A percentile compares a stretch with the other conserved stretches of the same genome.
Evolutionary conservation across 768 basidiomycete genomes (phyloP).

Genomic region (Porphyrellus cyaneotinctus): DNA sequence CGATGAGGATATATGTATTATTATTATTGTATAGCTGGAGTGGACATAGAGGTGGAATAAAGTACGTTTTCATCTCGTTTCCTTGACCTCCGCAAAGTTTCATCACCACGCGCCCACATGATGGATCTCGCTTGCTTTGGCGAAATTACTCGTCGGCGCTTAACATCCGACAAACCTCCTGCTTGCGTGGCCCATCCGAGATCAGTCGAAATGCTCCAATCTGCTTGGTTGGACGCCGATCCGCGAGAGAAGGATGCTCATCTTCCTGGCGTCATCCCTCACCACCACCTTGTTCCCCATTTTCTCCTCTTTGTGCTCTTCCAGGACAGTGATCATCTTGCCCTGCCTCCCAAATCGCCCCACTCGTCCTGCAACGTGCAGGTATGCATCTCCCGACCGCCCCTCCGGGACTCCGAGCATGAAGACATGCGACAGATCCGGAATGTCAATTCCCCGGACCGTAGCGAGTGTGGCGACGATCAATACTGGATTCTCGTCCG

Average conservation of each 20-base stretch:
- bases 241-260: constrained; percentile 43
- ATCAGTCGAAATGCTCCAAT: constrained; percentile 48
- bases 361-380: constrained; percentile 72
- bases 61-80: constrained; percentile 1
- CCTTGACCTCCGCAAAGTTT: constrained; percentile 19
- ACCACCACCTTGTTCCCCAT: constrained; percentile 25
- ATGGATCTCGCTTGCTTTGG: background rate
- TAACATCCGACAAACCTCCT: background rate
- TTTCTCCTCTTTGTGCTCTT: constrained; percentile 32
- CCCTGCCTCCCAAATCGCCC: constrained; percentile 66
- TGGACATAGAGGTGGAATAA: constrained; percentile 5
- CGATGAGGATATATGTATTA: background rate
- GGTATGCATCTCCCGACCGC: constrained; percentile 53
- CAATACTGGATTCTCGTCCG: constrained; percentile 52
- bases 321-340: constrained; percentile 62
- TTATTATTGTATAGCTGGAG: background rate
- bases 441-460: constrained; percentile 70
- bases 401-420: constrained; percentile 58
- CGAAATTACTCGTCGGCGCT: background rate
- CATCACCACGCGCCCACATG: background rate
- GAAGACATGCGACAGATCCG: constrained; percentile 70
- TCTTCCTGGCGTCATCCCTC: constrained; percentile 36
- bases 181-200: background rate
- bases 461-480: constrained; percentile 68
- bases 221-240: constrained; percentile 43